Percentiles rank a stretch among this genome's conserved stretches.
These are phyloP conservation scores for Apiospora phragmitis DNA, from an alignment of 2,329 filamentous ascomycete species.

Conservation along the genomic window DNA sequence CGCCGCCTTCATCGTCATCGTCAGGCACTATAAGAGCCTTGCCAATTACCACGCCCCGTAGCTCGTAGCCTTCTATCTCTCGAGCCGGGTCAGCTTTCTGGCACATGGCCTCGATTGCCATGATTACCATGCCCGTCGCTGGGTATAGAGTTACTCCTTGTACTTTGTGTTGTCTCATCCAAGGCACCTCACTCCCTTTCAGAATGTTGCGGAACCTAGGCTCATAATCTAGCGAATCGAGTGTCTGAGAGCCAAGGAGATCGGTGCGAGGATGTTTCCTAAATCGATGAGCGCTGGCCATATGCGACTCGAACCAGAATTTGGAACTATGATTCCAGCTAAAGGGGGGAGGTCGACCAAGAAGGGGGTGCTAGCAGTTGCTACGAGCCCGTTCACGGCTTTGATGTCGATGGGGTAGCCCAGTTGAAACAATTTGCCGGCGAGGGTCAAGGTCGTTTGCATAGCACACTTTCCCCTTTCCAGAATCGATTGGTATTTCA, in stretches of 20 bases:
- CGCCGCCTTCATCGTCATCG: neutral
- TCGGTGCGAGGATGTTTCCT: conserved; percentile 45
- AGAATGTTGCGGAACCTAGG: conserved; percentile 34
- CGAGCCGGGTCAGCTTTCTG: neutral
- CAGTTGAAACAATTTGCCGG: conserved; percentile 17
- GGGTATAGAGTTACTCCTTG: conserved; percentile 52
- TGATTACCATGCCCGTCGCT: conserved; percentile 48
- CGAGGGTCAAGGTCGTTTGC: conserved; percentile 18
- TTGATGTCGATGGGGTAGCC: conserved; percentile 20
- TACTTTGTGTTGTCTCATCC: conserved; percentile 52
- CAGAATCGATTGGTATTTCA: conserved; percentile 21
- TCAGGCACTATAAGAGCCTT: neutral
- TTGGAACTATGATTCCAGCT: conserved; percentile 53
- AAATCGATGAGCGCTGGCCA: conserved; percentile 45
- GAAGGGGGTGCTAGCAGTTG: conserved; percentile 21
- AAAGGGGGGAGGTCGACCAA: conserved; percentile 51
- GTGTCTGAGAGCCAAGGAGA: conserved; percentile 44
- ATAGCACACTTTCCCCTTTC: conserved; percentile 16
- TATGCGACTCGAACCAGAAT: conserved; percentile 55
- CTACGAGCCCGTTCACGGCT: conserved; percentile 20
- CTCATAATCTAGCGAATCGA: neutral
- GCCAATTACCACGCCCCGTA: neutral
- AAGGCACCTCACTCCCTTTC: conserved; percentile 49
- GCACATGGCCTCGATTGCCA: conserved; percentile 40
- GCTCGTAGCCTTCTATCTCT: neutral